phyloP scores from a whole-genome alignment of 2,329 filamentous ascomycete genomes.

The Tolypocladium capitatum region DNA sequence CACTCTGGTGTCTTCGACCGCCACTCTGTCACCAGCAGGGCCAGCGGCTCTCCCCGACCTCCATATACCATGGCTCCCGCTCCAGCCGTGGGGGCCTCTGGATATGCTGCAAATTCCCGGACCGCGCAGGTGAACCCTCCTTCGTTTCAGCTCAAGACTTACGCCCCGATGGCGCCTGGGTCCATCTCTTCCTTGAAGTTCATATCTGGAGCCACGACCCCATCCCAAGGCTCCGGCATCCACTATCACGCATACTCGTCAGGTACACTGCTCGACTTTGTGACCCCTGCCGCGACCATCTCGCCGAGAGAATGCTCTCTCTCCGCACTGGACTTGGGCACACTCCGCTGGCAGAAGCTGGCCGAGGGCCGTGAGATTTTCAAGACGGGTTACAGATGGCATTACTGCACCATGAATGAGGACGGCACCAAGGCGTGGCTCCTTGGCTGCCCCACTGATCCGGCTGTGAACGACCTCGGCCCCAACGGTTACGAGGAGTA shows the following conservation, averaged over 20 bases:
- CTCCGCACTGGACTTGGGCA: slow-evolving; percentile 75
- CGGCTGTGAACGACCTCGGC: slow-evolving; percentile 48
- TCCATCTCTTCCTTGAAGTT: slow-evolving; percentile 86
- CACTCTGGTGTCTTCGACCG: slow-evolving; percentile 40
- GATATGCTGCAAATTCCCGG: slow-evolving; percentile 55
- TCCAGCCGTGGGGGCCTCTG: slow-evolving; percentile 42
- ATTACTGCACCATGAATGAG: slow-evolving; percentile 93
- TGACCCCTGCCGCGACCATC: slow-evolving; percentile 81
- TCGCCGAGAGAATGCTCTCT: slow-evolving; percentile 79
- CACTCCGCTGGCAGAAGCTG: slow-evolving; percentile 85
- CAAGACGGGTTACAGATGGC: slow-evolving; percentile 84
- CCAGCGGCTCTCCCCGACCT: slow-evolving; percentile 37
- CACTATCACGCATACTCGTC: slow-evolving; percentile 96
- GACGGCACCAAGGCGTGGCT: slow-evolving; percentile 95
- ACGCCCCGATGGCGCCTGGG: slow-evolving; percentile 76
- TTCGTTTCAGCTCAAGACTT: slow-evolving; percentile 53
- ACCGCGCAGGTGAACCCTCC: slow-evolving; percentile 54
- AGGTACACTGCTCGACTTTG: slow-evolving; percentile 82
- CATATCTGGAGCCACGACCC: slow-evolving; percentile 65
- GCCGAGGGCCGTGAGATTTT: slow-evolving; percentile 93
- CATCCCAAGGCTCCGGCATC: slow-evolving; percentile 77
- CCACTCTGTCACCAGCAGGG: slow-evolving; percentile 24
- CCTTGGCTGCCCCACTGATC: slow-evolving; percentile 77
- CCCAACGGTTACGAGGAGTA: slow-evolving; percentile 74
- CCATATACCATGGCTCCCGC: slow-evolving; percentile 36